phyloP scores from a whole-genome alignment of 371 early-diverging fungal genomes.

The Rhizopus microsporus region DNA sequence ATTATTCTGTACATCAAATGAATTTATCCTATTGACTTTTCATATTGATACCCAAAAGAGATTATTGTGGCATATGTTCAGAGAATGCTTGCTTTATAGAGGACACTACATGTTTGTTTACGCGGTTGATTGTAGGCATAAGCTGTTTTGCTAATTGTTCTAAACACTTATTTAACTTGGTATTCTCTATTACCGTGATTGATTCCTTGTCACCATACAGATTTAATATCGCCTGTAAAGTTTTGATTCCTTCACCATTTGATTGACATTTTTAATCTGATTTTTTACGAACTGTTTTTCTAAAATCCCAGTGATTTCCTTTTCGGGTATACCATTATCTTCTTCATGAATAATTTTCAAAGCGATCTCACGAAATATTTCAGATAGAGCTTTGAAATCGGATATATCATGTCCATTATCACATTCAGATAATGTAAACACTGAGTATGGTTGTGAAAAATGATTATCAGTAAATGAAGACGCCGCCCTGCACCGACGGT shows the following conservation, averaged over 20 bases:
- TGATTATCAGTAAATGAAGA: slow-evolving; percentile 1
- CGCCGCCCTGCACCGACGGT: slow-evolving; percentile 2
- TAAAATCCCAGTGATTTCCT: slow-evolving; percentile 1
- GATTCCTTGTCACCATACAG: slow-evolving; percentile 3
- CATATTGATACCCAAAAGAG: too few relatives aligned
- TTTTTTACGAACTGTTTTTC: slow-evolving; percentile 2
- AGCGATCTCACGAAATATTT: slow-evolving; percentile 5
- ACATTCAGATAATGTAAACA: slow-evolving; percentile 5
- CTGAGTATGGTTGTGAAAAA: neutral
- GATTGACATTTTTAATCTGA: slow-evolving; percentile 2
- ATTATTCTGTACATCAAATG: too few relatives aligned
- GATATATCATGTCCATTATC: slow-evolving; percentile 6
- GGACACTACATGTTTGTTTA: slow-evolving; percentile 4
- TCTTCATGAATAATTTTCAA: slow-evolving; percentile 5
- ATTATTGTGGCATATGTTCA: too few relatives aligned
- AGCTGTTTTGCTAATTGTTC: slow-evolving; percentile 2
- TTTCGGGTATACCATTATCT: neutral
- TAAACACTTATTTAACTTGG: slow-evolving; percentile 1
- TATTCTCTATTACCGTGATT: neutral
- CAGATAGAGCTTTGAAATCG: slow-evolving; percentile 1
- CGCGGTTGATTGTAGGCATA: slow-evolving; percentile 1
- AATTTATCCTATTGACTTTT: too few relatives aligned
- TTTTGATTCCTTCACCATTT: slow-evolving; percentile 3
- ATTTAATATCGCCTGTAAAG: slow-evolving; percentile 2
- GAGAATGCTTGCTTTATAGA: slow-evolving; percentile 5